phyloP scores from a whole-genome alignment of 371 early-diverging fungal species.

The Catenaria anguillulae region DNA sequence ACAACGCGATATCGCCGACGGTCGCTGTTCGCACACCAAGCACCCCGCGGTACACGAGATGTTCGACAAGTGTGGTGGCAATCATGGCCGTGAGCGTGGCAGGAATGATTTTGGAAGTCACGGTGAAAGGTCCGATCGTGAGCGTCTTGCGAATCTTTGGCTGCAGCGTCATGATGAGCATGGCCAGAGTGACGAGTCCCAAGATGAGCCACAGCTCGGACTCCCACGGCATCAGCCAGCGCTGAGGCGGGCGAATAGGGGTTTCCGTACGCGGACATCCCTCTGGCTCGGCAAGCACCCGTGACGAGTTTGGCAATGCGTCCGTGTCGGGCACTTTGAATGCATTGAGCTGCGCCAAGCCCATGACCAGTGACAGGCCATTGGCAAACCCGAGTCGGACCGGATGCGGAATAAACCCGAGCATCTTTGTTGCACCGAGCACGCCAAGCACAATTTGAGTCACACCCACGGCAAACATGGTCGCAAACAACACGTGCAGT shows the following conservation, averaged over 20 bases:
- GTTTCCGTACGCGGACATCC: neutral
- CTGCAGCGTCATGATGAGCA: conserved; percentile 11
- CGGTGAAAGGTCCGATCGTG: conserved; percentile 4
- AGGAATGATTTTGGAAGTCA: neutral
- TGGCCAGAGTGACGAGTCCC: conserved; percentile 7
- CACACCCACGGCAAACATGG: conserved; percentile 8
- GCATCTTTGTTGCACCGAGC: neutral
- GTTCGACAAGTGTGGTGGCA: conserved; percentile 2
- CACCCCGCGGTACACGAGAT: conserved; percentile 3
- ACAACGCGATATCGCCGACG: conserved; percentile 4
- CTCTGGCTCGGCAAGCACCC: neutral
- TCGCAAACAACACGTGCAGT: conserved; percentile 1
- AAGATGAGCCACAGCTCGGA: conserved; percentile 9
- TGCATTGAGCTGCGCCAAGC: conserved; percentile 6
- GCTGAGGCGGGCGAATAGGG: neutral
- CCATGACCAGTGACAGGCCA: conserved; percentile 9
- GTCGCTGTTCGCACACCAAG: conserved; percentile 6
- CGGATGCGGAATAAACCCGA: conserved; percentile 9
- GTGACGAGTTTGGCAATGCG: neutral
- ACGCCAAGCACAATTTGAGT: conserved; percentile 9
- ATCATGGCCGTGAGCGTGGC: conserved; percentile 6
- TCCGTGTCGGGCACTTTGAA: conserved; percentile 1
- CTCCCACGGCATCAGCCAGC: conserved; percentile 3
- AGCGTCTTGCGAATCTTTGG: conserved; percentile 1
- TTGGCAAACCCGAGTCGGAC: conserved; percentile 10